Base-by-base conservation (phyloP, 2,329 filamentous ascomycete genomes). In the Trichoderma pleuroti region DNA sequence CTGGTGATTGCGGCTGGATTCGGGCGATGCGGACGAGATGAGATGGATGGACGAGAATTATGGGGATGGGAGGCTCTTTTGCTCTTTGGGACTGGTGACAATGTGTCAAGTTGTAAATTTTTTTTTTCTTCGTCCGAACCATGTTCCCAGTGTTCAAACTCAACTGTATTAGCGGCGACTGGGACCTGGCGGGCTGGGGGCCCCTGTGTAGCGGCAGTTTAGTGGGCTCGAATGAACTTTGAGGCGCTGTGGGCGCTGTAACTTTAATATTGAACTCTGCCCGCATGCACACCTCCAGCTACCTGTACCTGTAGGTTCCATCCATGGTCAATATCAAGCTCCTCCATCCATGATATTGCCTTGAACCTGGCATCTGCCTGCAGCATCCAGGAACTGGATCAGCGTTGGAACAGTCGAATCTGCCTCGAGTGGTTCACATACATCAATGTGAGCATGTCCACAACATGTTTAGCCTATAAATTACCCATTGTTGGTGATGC, bases 41-140 rank as follows among this genome's bases (percentile, higher is more conserved):
- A 32, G 56, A 63, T 36, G 62, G 57, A 57, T 57, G 57, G 70
- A 46, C 18, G 70, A 59, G 64, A 71, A 69, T 36, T 69, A 71
- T 71, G 70, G 70, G 46, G 67, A 30, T 59, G 32, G 34, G 56
- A 59, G 56, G 56, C 32, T 59, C 46, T 52, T n/a, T 21, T 52
- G 26, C 26, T 28, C 26, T 28, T 28, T 28, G 46, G 46, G 21
- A 32, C 12, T 59, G 56, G 56, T 21, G 56, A 59, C 30, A 8
- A 30, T 59, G 18, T 59, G 56, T 34, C 56, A 34, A 52, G 46
- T 24, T 42, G n/a, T n/a, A n/a, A n/a, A n/a, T 32, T 42, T 18
- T 42, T 42, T n/a, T 12, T 34, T 5, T 34, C 26, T 28, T 28
- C 5, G 3, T 28, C 26, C 5, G 3, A 4, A 28, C 26, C 3